Evolutionary conservation across 805 yeast species (phyloP), one percentile per base, ranked within the genome.

Genomic region (Ogataea allantospora): DNA sequence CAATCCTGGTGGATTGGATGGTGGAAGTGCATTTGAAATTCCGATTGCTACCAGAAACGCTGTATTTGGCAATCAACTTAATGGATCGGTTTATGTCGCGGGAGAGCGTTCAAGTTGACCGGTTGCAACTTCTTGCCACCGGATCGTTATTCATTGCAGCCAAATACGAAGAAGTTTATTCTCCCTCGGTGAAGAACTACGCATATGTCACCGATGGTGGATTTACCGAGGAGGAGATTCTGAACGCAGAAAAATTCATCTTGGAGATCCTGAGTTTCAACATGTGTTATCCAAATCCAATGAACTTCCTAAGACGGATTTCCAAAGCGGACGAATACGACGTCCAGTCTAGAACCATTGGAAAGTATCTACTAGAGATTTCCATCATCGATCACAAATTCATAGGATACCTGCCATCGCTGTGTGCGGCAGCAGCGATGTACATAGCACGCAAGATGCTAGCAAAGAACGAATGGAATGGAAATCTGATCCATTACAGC

Each of bases 311-410:
- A 54, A 75, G 96, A 57, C 73, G 96, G 57, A 83, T 88, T 29
- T 85, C 95, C 24, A 87, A 85, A 55, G 95, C 95, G 30, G 96
- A 88, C 62, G 86, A 83, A 55, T 88, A 88, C 62, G 93, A 88
- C 59, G 79, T 83, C 37, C 83, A 79, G 55, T 77, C 88, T 27
- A 77, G 96, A 62, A 84, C 95, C 6, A 68, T 86, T 46, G 96
- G 93, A 18, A 88, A 88, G 59, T 88, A 85, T 60, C 64, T 89
- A 34, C 62, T 89, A 42, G 96, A 89, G 57, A 77, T 84, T 33
- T 72, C 88, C 18, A 70, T 81, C 24, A 78, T 88, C 43, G 95
- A 85, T 55, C 80, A 82, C 54, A 74, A 73, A 53, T 84, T 88
- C 51, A 75, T 88, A 50, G 82, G 83, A 15, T 65, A 73, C 44